A percentile compares a stretch with the other conserved stretches of the same genome.
Evolutionary conservation across 352 stramenopile species (phyloP).

Genomic region (Phytophthora crassamura): DNA sequence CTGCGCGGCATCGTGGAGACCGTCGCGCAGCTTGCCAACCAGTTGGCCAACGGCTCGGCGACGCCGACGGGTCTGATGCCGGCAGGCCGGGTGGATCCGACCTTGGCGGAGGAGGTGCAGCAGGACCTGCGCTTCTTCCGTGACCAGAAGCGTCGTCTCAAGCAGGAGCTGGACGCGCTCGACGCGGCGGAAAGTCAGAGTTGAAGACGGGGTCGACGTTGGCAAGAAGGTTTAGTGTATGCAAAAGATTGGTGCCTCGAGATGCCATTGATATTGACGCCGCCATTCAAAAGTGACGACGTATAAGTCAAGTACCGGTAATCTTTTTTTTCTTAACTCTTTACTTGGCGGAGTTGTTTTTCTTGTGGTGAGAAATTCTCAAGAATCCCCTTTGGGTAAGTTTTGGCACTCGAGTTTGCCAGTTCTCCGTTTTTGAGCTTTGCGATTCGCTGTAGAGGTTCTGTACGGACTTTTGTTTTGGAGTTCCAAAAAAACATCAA

Average conservation of each 20-base stretch:
- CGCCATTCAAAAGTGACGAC: no score
- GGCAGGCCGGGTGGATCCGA: constrained; percentile 30
- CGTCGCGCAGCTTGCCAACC: constrained; percentile 33
- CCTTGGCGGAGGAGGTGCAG: constrained; percentile 35
- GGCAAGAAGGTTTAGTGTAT: constrained; percentile 9
- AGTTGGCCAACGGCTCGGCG: constrained; percentile 24
- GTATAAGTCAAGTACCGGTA: no score
- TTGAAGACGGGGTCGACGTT: constrained; percentile 8
- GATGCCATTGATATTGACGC: constrained; percentile 2
- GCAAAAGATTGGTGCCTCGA: constrained; percentile 1
- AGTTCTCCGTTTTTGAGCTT: no score
- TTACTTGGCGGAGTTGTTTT: no score
- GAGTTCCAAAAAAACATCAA: no score
- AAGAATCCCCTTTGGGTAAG: no score
- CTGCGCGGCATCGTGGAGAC: constrained; percentile 42
- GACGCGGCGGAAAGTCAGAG: constrained; percentile 14
- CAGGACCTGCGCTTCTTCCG: constrained; percentile 42
- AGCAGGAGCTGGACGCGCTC: constrained; percentile 31
- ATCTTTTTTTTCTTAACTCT: no score
- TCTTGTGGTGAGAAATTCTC: no score
- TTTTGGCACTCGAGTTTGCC: no score
- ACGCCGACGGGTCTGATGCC: constrained; percentile 22
- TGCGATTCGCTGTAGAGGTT: no score
- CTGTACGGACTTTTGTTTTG: no score
- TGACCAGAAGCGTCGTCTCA: constrained; percentile 34